Evolutionary conservation across 2,329 filamentous ascomycete genomes (phyloP).

Genomic region (Cladophialophora carrionii): DNA sequence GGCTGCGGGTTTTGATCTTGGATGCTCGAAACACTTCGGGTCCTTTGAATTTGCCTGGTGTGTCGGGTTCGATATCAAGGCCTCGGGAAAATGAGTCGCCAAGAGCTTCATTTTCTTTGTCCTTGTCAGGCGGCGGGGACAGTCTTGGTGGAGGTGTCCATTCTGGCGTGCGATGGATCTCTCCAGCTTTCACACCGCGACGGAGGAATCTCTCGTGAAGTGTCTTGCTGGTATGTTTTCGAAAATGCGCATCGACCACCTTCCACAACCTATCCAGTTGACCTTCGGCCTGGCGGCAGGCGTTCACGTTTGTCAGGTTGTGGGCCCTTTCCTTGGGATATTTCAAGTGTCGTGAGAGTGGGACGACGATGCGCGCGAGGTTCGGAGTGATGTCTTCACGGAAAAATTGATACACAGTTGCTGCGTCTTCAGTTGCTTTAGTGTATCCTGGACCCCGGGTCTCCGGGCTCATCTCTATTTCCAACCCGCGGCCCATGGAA

Average conservation of each 20-base stretch:
- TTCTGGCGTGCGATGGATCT: slow-evolving; percentile 17
- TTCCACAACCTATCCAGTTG: slow-evolving; percentile 56
- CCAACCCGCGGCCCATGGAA: slow-evolving; percentile 52
- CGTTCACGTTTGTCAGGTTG: slow-evolving; percentile 51
- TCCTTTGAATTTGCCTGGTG: slow-evolving; percentile 18
- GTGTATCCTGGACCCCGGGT: not conserved
- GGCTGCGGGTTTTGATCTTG: slow-evolving; percentile 19
- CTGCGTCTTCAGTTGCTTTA: slow-evolving; percentile 1
- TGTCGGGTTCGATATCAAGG: slow-evolving; percentile 12
- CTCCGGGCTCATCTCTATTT: slow-evolving; percentile 40
- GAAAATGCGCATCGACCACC: slow-evolving; percentile 40
- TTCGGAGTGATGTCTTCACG: not conserved
- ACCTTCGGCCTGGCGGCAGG: slow-evolving; percentile 53
- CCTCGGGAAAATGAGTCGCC: slow-evolving; percentile 13
- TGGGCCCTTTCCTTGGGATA: slow-evolving; percentile 56
- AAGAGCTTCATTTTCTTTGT: slow-evolving; percentile 13
- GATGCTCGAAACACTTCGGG: slow-evolving; percentile 11
- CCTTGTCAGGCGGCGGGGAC: slow-evolving; percentile 5
- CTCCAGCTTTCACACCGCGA: slow-evolving; percentile 5
- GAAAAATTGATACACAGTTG: slow-evolving; percentile 7
- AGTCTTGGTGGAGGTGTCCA: slow-evolving; percentile 16
- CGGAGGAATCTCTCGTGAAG: slow-evolving; percentile 18
- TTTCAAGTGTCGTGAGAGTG: slow-evolving; percentile 45
- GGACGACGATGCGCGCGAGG: slow-evolving; percentile 8
- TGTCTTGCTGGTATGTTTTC: slow-evolving; percentile 11